Conservation (phyloP, 805 yeast genomes). For the Saturnispora quitensis region DNA sequence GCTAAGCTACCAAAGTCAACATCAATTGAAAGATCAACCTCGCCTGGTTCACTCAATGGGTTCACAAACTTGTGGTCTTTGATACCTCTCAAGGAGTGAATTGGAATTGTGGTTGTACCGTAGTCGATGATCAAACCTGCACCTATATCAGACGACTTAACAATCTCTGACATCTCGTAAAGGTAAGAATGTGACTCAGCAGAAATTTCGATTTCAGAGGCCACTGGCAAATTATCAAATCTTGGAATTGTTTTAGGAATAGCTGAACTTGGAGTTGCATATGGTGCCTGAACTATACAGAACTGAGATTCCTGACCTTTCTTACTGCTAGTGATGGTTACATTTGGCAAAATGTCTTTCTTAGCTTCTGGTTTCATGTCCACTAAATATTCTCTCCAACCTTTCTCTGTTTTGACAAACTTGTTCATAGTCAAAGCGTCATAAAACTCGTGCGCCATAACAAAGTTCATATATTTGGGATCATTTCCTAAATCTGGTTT, state of each 20-base stretch:
- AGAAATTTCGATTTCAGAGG: slow-evolving; percentile 60
- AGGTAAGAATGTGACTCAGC: slow-evolving; percentile 61
- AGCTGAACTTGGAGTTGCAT: slow-evolving; percentile 52
- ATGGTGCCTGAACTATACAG: slow-evolving; percentile 47
- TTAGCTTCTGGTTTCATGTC: slow-evolving; percentile 33
- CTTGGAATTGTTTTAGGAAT: slow-evolving; percentile 45
- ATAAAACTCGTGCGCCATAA: slow-evolving; percentile 78
- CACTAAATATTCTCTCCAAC: slow-evolving; percentile 75
- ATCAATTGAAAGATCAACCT: slow-evolving; percentile 73
- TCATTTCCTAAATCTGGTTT: slow-evolving; percentile 36
- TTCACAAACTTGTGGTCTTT: slow-evolving; percentile 61
- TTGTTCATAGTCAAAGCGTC: slow-evolving; percentile 78
- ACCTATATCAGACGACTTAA: slow-evolving; percentile 35
- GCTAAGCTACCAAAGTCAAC: slow-evolving; percentile 66
- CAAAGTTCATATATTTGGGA: slow-evolving; percentile 39
- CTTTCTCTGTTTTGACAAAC: slow-evolving; percentile 50
- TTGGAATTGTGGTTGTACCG: slow-evolving; percentile 60
- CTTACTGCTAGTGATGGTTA: slow-evolving; percentile 14
- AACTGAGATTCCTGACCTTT: slow-evolving; percentile 29
- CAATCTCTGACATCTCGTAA: slow-evolving; percentile 37
- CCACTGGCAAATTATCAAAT: slow-evolving; percentile 43
- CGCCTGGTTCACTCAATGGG: slow-evolving; percentile 70
- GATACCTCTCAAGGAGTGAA: slow-evolving; percentile 68
- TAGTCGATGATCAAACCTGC: slow-evolving; percentile 71
- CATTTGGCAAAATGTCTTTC: slow-evolving; percentile 14